Evolutionary conservation across 2,329 filamentous ascomycete species (phyloP), one percentile per base, ranked within the genome.

Genomic region (Trichoderma sp.): DNA sequence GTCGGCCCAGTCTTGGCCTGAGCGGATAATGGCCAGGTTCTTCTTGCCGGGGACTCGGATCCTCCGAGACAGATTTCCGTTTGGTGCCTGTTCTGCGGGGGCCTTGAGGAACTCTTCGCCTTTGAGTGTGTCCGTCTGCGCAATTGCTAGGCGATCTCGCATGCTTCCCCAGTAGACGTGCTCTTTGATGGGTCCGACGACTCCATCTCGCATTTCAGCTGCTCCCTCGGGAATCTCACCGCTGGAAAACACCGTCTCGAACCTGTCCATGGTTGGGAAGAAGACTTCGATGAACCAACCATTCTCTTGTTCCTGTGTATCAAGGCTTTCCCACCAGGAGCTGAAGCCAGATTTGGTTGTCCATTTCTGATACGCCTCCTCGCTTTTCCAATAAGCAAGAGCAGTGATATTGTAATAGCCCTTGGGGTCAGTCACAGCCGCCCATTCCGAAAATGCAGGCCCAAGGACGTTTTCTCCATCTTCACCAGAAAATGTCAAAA

Each of bases 161-260:
- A 84, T 84, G 73, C 82, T 83, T 2, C 83, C 84, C 82, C 82
- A 85, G 73, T 85, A 85, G 1, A 78, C 81, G 73, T 85, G 84
- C 74, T 85, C 81, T 47, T 78, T 74, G 17, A 85, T 76, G 34
- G 78, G 77, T 0, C 81, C 81, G 20, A 79, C 81, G 5, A 83
- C 76, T 3, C 73, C 72, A 6, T 80, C 78, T 5, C 80, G 74
- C 82, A 85, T 81, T 71, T 83, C 76, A 7, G 81, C 82, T 9
- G 79, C 81, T 13, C 83, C 83, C 71, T 85, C 83, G 6, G 79
- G 78, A 1, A 78, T 74, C 28, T 77, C 76, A 69, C 79, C 79
- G 61, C 62, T 26, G 4, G 82, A 83, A 70, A 83, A 83, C 12
- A 85, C 76, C 0, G 82, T 84, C 73, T 85, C 83, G 74, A 84